Evolutionary conservation across 257 asterid genomes (phyloP), one percentile per base, ranked within the genome.

Genomic region (Rauvolfia tetraphylla): DNA sequence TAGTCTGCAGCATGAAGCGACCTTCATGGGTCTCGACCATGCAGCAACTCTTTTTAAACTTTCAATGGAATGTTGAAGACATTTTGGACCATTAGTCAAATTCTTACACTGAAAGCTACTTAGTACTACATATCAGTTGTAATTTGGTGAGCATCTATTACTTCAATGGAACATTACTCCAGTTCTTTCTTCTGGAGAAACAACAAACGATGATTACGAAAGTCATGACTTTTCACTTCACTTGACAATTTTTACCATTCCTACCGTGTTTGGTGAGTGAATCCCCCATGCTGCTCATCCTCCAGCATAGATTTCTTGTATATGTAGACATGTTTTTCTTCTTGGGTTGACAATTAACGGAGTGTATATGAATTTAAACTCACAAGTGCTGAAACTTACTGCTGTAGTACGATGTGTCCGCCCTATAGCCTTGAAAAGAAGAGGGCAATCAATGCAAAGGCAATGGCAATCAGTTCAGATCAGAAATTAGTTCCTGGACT

Each of bases 21-120:
- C 0, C 17, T 49, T 39, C n/a, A n/a, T n/a, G n/a, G 39, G 34
- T 62, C n/a, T 42, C 12, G 6, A 9, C 10, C 71, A 76, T 27
- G 38, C 20, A 3, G 25, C 57, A 58, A 58, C 34, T 0, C 70
- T 20, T 36, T 20, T 34, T 27, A 71, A 36, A 48, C 33, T 34
- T 61, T 44, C 81, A 10, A 71, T 20, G 57, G 31, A 36, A 23
- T 38, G 46, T 62, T 72, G 73, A 34, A 72, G 44, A 53, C 27
- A 20, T 71, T 61, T 46, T 62, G 15, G 36, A 61, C 61, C 62
- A 13, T 49, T 13, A 25, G 51, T 69, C 63, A 61, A 73, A 44
- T 62, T 66, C 82, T 65, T 72, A 39, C 39, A 72, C 38, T 13
- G 70, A 51, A 79, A 79, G 74, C 68, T 23, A 62, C 44, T 8